A percentile compares a stretch with the other conserved stretches of the same genome.
phyloP scores from a whole-genome alignment of 768 basidiomycete genomes.

The Boletus rubescentipes region DNA sequence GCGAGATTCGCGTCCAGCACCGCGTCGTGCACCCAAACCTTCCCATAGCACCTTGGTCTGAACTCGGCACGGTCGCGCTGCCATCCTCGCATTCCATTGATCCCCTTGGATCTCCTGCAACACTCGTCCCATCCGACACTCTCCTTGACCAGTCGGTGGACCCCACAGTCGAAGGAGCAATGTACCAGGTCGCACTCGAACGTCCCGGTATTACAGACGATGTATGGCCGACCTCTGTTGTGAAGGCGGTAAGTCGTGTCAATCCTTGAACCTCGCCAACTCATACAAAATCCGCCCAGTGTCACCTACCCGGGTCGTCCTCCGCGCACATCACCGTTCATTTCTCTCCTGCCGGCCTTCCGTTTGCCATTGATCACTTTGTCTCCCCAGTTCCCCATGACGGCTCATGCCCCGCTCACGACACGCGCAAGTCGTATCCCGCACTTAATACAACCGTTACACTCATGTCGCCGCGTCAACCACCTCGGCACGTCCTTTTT shows the following conservation, averaged over 20 bases:
- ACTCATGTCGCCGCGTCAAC: conserved; percentile 44
- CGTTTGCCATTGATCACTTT: conserved; percentile 74
- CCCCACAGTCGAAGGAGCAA: conserved; percentile 39
- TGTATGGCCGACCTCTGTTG: conserved; percentile 32
- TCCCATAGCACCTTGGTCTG: conserved; percentile 23
- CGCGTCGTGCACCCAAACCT: conserved; percentile 35
- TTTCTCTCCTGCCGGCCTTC: conserved; percentile 41
- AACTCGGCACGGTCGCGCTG: conserved; percentile 26
- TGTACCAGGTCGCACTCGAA: conserved; percentile 74
- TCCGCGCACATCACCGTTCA: conserved; percentile 62
- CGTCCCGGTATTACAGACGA: conserved; percentile 42
- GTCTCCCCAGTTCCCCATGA: conserved; percentile 65
- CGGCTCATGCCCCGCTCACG: conserved; percentile 53
- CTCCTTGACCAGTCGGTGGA: conserved; percentile 39
- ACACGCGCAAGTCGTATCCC: conserved; percentile 27
- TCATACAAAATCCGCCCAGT: conserved; percentile 43
- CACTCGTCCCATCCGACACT: conserved; percentile 41
- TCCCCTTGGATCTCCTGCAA: conserved; percentile 32
- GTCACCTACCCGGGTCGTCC: conserved; percentile 56
- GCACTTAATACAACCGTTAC: conserved; percentile 54
- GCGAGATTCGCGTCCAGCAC: conserved; percentile 24
- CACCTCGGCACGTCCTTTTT: conserved; percentile 52
- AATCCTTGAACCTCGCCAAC: conserved; percentile 31
- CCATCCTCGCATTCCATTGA: conserved; percentile 34
- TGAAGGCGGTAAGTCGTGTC: conserved; percentile 51